Conservation (phyloP, 1,139 yeast species). For the Debaryomyces sp. region DNA sequence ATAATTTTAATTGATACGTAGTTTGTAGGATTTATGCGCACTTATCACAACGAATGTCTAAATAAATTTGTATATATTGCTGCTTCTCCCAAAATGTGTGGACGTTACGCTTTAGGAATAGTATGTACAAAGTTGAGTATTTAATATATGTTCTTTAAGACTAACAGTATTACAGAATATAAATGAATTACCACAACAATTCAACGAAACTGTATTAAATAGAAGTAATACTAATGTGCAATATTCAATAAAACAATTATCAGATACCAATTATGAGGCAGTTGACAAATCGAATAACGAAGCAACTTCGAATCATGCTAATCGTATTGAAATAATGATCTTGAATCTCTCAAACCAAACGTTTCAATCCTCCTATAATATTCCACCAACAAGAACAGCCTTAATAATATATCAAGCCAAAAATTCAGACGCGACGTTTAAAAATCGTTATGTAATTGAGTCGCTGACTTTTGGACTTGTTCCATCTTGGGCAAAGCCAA, state of each 20-base stretch:
- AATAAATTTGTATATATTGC: background rate
- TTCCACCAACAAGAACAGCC: slow-evolving; percentile 44
- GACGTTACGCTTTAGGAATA: slow-evolving; percentile 45
- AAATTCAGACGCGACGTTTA: slow-evolving; percentile 10
- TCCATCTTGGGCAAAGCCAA: slow-evolving; percentile 47
- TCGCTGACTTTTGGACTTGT: slow-evolving; percentile 46
- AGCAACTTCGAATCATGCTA: background rate
- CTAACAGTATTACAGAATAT: slow-evolving; percentile 25
- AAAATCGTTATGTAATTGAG: slow-evolving; percentile 30
- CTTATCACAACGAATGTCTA: background rate
- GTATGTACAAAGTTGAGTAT: slow-evolving; percentile 29
- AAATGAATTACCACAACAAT: slow-evolving; percentile 33
- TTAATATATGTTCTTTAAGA: background rate
- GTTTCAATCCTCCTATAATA: slow-evolving; percentile 36
- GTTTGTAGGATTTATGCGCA: background rate
- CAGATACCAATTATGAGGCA: slow-evolving; percentile 12
- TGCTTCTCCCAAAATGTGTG: slow-evolving; percentile 36
- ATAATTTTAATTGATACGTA: background rate
- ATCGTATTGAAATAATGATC: slow-evolving; percentile 2
- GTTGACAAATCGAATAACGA: background rate
- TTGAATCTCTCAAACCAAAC: slow-evolving; percentile 5
- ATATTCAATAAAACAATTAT: slow-evolving; percentile 3
- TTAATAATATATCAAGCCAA: slow-evolving; percentile 31
- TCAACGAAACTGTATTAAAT: slow-evolving; percentile 26
- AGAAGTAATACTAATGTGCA: background rate